Evolutionary conservation across 345 rosid species (phyloP).

Genomic region (Corchorus olitorius): DNA sequence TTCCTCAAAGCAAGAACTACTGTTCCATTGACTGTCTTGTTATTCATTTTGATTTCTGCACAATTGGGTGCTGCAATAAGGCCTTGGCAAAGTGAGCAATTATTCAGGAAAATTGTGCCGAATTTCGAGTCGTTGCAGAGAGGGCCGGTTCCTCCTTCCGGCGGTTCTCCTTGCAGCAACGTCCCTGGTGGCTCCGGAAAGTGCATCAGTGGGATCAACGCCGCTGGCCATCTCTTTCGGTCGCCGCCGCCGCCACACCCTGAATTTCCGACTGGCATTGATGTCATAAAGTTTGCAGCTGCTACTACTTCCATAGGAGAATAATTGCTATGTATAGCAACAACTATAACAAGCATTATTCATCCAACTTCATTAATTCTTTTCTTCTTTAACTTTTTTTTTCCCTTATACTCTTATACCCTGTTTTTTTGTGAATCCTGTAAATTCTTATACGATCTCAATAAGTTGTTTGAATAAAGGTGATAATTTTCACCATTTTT

Average conservation of each 20-base stretch:
- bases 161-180: constrained; percentile 24
- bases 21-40: neutral
- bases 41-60: neutral
- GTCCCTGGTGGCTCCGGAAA: constrained; percentile 18
- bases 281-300: neutral
- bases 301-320: neutral
- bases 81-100: constrained; percentile 21
- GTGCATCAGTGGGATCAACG: constrained; percentile 27
- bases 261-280: neutral
- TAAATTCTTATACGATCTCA: too few relatives aligned
- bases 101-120: constrained; percentile 15
- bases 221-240: constrained; percentile 27
- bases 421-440: too few relatives aligned
- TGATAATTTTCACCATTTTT: too few relatives aligned
- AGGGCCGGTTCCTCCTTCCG: constrained; percentile 24
- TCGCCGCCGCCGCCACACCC: constrained; percentile 21
- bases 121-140: constrained; percentile 25
- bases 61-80: constrained; percentile 23
- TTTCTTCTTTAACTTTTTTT: too few relatives aligned
- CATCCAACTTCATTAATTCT: too few relatives aligned
- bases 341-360: neutral
- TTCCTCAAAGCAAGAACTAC: neutral
- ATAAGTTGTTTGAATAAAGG: too few relatives aligned
- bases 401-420: too few relatives aligned
- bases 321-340: neutral